Evolutionary conservation across 2,329 filamentous ascomycete genomes (phyloP), one percentile per base, ranked within the genome.

Genomic region (Microsporum canis): DNA sequence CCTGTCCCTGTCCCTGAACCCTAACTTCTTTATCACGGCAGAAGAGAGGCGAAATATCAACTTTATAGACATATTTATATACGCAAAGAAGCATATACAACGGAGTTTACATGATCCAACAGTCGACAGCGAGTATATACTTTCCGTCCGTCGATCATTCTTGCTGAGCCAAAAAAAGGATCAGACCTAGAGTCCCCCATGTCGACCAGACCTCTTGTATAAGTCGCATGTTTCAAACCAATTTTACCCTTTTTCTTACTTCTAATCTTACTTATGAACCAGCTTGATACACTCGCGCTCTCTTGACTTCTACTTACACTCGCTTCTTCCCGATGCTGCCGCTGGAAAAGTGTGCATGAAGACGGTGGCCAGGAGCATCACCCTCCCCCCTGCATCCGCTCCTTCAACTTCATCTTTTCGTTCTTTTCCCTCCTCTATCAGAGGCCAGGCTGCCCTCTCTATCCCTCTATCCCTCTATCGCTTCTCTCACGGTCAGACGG

Each of bases 201-300:
- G 49, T 34, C 49, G 12, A 29, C 31, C 27, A 5, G 27, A 43
- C n/a, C 29, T 33, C 49, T 53, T 31, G 49, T 53, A 33, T 56
- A 57, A 53, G 49, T 38, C 34, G 55, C 55, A 57, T 57, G 55
- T 57, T 57, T 57, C 55, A 57, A 57, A 57, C 34, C 55, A 57
- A 57, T 57, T 27, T 57, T 27, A 38, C 33, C 31, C 33, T 57
- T 56, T 27, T 3, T 14, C 39, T 57, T 12, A 29, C 17, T 57
- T 10, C 27, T 57, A 38, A 38, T 57, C 23, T 38, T 41, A 29
- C 17, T 39, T 38, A 34, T 31, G 31, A 12, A 31, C 49, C 49
- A 27, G 49, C 14, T 53, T 53, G 49, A 53, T n/a, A 53, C 49
- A 53, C 49, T 29, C 49, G 49, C 27, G 12, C 27, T 7, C 31